Base-by-base conservation (phyloP, 306 rosid species). In the Medicago truncatula region DNA sequence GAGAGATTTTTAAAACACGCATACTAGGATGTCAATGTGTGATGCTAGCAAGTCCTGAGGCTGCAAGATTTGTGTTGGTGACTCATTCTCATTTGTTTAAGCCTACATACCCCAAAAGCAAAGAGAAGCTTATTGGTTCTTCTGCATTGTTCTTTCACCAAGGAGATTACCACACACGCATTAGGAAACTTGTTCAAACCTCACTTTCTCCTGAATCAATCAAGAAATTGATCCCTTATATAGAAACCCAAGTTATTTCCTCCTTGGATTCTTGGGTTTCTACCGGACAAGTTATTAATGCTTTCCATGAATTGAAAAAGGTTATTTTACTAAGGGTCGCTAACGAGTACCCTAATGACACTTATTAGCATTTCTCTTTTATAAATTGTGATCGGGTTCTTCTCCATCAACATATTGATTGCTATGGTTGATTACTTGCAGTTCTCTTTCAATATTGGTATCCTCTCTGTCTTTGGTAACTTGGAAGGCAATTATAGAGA, bases 51-150 rank as follows among this genome's bases (percentile, higher is more conserved):
- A 91, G 95, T 43, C 94, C 98, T 3, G 93, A 90, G 77, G 98
- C 94, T 8, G 88, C 97, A 2, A 78, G 89, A 71, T 89, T 91
- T 77, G 97, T 94, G 85, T 38, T 94, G 78, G 94, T 87, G 67
- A 90, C 92, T 18, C 92, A 91, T 66, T 86, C 96, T 73, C 88
- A 91, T 47, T 77, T 91, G 70, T 94, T 94, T 84, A 90, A 87
- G 66, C 98, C 98, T 1, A 91, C 96, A 36, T 89, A 91, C 84
- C 98, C 98, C 5, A 93, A 88, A 70, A 88, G 98, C 84, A 93
- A 93, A 75, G 98, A 93, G 89, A 85, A 73, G 43, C 43, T 93
- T 39, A 93, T 93, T 72, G 98, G 98, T 14, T 89, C 96, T 76
- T 81, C 88, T 9, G 98, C 98, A 74, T 84, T 93, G 60, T 93